These are phyloP conservation scores for Cladosporium sp. DNA, from an alignment of 2,329 filamentous ascomycete species.

Conservation along the genomic window DNA sequence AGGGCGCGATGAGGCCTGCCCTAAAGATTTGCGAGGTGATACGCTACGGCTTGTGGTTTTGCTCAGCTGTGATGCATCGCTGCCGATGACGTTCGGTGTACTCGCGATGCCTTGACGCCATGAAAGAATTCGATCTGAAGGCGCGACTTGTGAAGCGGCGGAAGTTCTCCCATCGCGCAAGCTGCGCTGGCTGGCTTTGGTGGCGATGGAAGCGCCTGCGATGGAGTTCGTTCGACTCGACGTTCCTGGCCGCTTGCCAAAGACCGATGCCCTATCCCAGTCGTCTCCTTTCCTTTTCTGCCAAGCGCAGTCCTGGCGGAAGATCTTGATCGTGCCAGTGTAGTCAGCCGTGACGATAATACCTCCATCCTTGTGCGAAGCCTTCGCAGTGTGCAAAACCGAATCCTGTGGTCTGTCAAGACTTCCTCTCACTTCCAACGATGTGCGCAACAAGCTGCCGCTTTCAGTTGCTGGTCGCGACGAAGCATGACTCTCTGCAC, in stretches of 20 bases:
- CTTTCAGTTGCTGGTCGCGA: slow-evolving; percentile 45
- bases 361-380: slow-evolving; percentile 70
- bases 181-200: slow-evolving; percentile 33
- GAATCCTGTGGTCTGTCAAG: slow-evolving; percentile 7
- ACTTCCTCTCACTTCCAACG: slow-evolving; percentile 2
- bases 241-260: slow-evolving; percentile 47
- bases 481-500: slow-evolving; percentile 36
- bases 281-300: slow-evolving; percentile 64
- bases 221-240: slow-evolving; percentile 21
- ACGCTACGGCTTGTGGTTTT: slow-evolving; percentile 37
- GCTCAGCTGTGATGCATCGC: not conserved
- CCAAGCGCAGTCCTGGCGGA: slow-evolving; percentile 88
- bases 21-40: slow-evolving; percentile 44
- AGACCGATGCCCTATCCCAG: slow-evolving; percentile 72
- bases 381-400: slow-evolving; percentile 34
- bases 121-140: slow-evolving; percentile 74
- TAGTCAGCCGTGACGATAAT: slow-evolving; percentile 91
- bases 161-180: slow-evolving; percentile 28
- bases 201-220: slow-evolving; percentile 32
- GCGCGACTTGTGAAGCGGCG: slow-evolving; percentile 33
- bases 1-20: slow-evolving; percentile 13
- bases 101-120: slow-evolving; percentile 72
- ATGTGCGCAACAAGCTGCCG: slow-evolving; percentile 26
- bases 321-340: slow-evolving; percentile 84
- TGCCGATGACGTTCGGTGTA: slow-evolving; percentile 28